A percentile compares a stretch with the other conserved stretches of the same genome.
Evolutionary conservation across 139 green algal genomes (phyloP).

Genomic region (Tetradesmus obliquus): DNA sequence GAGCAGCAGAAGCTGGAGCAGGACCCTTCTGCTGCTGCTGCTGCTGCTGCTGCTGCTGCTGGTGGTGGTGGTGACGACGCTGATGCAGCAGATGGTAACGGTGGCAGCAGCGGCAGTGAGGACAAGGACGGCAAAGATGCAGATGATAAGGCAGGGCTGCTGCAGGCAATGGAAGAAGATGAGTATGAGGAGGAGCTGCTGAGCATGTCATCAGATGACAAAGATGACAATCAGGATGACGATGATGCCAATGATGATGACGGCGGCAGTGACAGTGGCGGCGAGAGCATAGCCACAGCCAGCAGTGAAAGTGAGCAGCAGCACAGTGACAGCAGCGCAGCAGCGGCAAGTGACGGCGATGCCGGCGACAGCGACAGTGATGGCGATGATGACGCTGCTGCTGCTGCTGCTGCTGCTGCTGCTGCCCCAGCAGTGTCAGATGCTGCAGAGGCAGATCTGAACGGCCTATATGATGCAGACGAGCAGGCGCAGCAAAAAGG

Average conservation of each 20-base stretch:
- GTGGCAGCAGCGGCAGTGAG: background rate
- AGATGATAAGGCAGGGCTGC: background rate
- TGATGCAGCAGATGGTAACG: background rate
- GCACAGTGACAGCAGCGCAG: background rate
- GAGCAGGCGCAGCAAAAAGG: slow-evolving; percentile 5
- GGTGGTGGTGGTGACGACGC: background rate
- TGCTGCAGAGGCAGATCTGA: background rate
- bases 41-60: slow-evolving; percentile 28
- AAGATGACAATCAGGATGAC: background rate
- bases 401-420: background rate
- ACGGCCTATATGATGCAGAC: slow-evolving; percentile 5
- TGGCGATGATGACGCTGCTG: background rate
- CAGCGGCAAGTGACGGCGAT: background rate
- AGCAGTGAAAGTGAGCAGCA: background rate
- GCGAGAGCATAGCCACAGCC: background rate
- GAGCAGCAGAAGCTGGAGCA: slow-evolving; percentile 52
- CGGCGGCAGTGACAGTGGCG: background rate
- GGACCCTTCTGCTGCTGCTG: background rate
- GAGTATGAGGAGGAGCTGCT: slow-evolving; percentile 1
- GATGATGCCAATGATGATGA: background rate
- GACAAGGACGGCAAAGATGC: background rate
- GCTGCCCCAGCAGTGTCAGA: background rate
- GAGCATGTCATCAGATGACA: background rate
- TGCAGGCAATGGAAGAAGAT: background rate
- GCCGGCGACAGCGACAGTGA: background rate